A percentile compares a stretch with the other conserved stretches of the same genome.
phyloP scores from a whole-genome alignment of 345 rosid species.

The Nasturtium officinale region DNA sequence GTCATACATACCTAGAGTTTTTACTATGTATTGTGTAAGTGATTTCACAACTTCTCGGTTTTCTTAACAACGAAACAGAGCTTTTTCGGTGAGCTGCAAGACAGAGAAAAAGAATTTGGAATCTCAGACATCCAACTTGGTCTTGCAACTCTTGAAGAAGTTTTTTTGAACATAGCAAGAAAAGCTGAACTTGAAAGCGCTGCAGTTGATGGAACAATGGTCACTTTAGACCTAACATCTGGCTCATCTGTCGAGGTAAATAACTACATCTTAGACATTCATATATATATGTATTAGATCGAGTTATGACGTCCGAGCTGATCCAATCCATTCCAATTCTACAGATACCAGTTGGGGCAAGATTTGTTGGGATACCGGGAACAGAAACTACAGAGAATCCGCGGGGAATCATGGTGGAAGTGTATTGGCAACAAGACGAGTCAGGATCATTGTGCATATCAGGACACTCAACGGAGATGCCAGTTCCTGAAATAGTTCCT shows the following conservation, averaged over 20 bases:
- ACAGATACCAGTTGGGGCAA: constrained; percentile 86
- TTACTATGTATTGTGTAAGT: not conserved
- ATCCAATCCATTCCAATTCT: constrained; percentile 5
- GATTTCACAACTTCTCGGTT: not conserved
- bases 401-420: constrained; percentile 84
- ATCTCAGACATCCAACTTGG: constrained; percentile 88
- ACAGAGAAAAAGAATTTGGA: constrained; percentile 61
- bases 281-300: not conserved
- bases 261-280: not conserved
- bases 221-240: constrained; percentile 64
- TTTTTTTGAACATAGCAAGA: constrained; percentile 90
- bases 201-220: constrained; percentile 71
- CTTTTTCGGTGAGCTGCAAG: constrained; percentile 74
- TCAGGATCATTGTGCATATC: constrained; percentile 83
- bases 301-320: not conserved
- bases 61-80: constrained; percentile 44
- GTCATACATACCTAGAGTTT: not conserved
- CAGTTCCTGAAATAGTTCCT: constrained; percentile 54
- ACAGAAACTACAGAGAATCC: constrained; percentile 66
- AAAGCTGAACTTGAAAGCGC: constrained; percentile 93
- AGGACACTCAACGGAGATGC: constrained; percentile 73
- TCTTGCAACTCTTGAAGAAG: constrained; percentile 94
- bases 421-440: constrained; percentile 87
- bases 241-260: constrained; percentile 66
- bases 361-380: constrained; percentile 76